Percentiles rank a stretch among this genome's conserved stretches.
These are phyloP conservation scores for Candida sphagnicola DNA, from an alignment of 805 yeast species.

Conservation along the genomic window DNA sequence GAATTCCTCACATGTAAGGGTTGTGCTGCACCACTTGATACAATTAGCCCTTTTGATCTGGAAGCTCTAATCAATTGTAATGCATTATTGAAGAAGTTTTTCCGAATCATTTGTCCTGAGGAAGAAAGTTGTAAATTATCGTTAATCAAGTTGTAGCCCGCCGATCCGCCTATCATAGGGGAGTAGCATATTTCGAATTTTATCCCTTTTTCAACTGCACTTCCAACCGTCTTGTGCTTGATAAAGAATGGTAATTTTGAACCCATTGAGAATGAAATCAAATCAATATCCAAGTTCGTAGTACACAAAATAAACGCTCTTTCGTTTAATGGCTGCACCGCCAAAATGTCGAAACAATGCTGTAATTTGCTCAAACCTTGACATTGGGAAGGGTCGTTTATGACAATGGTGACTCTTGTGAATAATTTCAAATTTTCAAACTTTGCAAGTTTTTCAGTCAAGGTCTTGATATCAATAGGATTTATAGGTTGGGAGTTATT, in stretches of 20 bases:
- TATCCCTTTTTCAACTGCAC: conserved; percentile 80
- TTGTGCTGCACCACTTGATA: conserved; percentile 68
- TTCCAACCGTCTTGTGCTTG: conserved; percentile 79
- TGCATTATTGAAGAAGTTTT: conserved; percentile 66
- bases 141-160: conserved; percentile 6
- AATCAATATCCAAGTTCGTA: conserved; percentile 72
- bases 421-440: conserved; percentile 43
- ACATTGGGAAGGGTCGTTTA: conserved; percentile 75
- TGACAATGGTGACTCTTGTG: conserved; percentile 69
- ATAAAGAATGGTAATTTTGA: conserved; percentile 69
- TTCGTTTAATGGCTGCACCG: conserved; percentile 78
- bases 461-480: conserved; percentile 29
- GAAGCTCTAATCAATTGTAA: conserved; percentile 77
- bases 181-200: conserved; percentile 75
- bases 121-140: conserved; percentile 16
- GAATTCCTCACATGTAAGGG: conserved; percentile 61
- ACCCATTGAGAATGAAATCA: conserved; percentile 68
- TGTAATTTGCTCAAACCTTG: conserved; percentile 52
- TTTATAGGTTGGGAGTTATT: conserved; percentile 42
- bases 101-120: conserved; percentile 39
- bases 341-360: conserved; percentile 67
- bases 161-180: conserved; percentile 41
- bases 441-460: conserved; percentile 11
- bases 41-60: conserved; percentile 71
- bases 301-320: conserved; percentile 73